These are phyloP conservation scores for Alloascoidea africana DNA, from an alignment of 805 yeast species.

Conservation along the genomic window DNA sequence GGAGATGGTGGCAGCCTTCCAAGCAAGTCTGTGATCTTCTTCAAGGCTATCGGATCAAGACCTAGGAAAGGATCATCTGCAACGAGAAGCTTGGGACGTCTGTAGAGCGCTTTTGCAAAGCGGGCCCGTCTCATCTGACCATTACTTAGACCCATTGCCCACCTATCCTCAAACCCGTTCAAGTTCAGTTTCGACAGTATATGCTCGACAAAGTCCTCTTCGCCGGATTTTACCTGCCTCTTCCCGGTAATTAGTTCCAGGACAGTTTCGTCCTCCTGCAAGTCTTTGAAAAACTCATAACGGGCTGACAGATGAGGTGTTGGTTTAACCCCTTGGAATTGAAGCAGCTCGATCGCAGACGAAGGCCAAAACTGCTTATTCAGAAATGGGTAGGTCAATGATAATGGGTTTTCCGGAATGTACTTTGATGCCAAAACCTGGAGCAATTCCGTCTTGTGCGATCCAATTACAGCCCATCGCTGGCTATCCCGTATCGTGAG, in stretches of 20 bases:
- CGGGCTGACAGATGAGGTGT: conserved; percentile 77
- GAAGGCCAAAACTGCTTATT: conserved; percentile 27
- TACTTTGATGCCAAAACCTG: conserved; percentile 40
- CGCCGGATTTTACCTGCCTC: conserved; percentile 10
- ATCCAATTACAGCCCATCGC: conserved; percentile 41
- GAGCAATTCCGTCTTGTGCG: conserved; percentile 38
- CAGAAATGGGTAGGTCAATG: conserved; percentile 41
- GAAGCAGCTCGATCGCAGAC: conserved; percentile 26
- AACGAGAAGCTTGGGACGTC: conserved; percentile 47
- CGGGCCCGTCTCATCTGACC: conserved; percentile 91
- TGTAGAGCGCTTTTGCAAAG: conserved; percentile 58
- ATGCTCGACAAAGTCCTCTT: conserved; percentile 21
- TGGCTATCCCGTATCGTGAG: conserved; percentile 13
- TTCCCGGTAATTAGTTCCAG: conserved; percentile 35
- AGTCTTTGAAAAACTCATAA: conserved; percentile 73
- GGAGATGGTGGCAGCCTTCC: conserved; percentile 28
- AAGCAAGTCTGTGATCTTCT: conserved; percentile 41
- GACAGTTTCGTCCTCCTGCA: conserved; percentile 50
- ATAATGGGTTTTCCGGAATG: conserved; percentile 32
- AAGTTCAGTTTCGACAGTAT: conserved; percentile 39
- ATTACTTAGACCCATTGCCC: conserved; percentile 81
- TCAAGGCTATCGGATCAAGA: conserved; percentile 61
- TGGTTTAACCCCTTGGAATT: conserved; percentile 31
- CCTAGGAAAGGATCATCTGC: conserved; percentile 92
- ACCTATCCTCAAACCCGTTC: conserved; percentile 42